These are phyloP conservation scores for Cucumis hystrix DNA, from an alignment of 306 rosid species.

Conservation along the genomic window DNA sequence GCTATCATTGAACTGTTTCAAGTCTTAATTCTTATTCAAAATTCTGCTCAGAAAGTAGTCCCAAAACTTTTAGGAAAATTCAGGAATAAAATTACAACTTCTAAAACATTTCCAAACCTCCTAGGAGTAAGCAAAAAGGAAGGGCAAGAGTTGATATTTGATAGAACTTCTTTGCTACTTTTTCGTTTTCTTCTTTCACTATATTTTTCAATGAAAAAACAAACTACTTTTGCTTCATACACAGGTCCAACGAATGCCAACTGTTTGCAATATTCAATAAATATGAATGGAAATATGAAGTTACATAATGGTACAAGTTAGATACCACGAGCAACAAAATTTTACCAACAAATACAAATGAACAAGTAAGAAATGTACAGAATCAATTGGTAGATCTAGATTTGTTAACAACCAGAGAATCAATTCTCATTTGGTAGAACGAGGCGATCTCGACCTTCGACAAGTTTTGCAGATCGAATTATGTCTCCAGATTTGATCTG, in stretches of 20 bases:
- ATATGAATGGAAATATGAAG: not conserved
- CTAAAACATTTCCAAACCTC: too few species aligned
- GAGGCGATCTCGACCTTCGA: slow-evolving; percentile 76
- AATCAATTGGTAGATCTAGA: slow-evolving; percentile 9
- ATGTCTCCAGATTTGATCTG: slow-evolving; percentile 82
- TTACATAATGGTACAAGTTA: not conserved
- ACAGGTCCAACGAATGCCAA: not conserved
- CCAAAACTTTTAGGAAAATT: too few species aligned
- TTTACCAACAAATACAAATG: slow-evolving; percentile 2
- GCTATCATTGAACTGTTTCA: too few species aligned
- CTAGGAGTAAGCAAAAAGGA: too few species aligned
- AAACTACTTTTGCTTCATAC: not conserved
- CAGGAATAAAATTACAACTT: too few species aligned
- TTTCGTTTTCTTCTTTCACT: not conserved
- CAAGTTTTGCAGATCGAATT: slow-evolving; percentile 58
- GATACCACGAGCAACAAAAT: not conserved
- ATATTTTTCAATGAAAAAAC: not conserved
- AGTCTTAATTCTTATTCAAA: too few species aligned
- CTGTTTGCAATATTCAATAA: not conserved
- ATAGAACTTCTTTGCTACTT: too few species aligned
- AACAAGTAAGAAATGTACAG: not conserved
- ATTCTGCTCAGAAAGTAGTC: too few species aligned
- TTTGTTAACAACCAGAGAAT: slow-evolving; percentile 9
- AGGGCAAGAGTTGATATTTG: too few species aligned
- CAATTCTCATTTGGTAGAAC: slow-evolving; percentile 50